Base-by-base conservation (phyloP, 2,329 filamentous ascomycete species). In the Alternaria metachromatica region DNA sequence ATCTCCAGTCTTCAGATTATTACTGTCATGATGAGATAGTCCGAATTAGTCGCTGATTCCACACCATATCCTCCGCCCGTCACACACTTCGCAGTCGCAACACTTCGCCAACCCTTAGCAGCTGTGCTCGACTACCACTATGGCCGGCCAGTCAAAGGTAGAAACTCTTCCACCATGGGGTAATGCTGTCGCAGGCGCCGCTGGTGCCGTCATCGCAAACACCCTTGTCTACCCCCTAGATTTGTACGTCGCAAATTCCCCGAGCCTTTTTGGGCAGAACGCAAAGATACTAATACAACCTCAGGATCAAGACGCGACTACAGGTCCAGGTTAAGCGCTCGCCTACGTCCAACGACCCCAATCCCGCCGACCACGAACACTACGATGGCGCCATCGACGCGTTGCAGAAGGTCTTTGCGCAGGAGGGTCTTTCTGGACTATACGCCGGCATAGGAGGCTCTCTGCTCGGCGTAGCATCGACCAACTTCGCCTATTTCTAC, bases 401-500 rank as follows among this genome's bases (percentile, higher is more conserved):
- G 28, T 90, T 99, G 68, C 86, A 85, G 64, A 94, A 93, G 77
- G 98, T 99, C 69, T 82, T 92, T 37, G 87, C 89, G 60, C 89
- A 89, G 57, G 96, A 99, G 71, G 96, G 96, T 30, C 60, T 96
- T 9, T 75, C 84, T 50, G 96, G 96, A 7, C 87, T 99, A 8
- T 99, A 99, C 76, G 89, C 92, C 56, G 96, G 96, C 64, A 94
- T 99, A 79, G 87, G 89, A 64, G 94, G 95, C 55, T 89, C 94
- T 5, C 85, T 99, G 18, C 83, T 98, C 55, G 96, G 96, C 58
- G 96, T 99, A 37, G 95, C 94, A 2, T 97, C 94, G 25, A 98
- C 95, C 56, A 99, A 99, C 81, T 99, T 99, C 79, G 96, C 96
- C 74, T 99, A 99, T 83, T 99, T 99, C 80, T 99, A 99, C 84